Conservation (phyloP, 2,329 filamentous ascomycete genomes). For the Hymenoscyphus occultus region DNA sequence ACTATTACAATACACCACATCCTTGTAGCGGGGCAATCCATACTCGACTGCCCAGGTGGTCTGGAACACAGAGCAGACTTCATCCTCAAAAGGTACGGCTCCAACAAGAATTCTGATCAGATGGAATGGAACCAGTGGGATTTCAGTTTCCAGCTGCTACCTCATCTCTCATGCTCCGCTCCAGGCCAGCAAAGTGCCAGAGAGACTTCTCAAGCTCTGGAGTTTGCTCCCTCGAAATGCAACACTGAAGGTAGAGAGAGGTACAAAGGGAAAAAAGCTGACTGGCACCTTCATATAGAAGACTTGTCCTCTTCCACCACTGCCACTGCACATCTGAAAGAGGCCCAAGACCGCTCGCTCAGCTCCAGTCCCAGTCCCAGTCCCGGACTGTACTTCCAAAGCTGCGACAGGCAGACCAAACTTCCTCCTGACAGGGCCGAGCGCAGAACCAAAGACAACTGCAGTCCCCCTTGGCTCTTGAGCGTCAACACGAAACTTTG, state of each 20-base stretch:
- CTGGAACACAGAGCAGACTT: conserved; percentile 26
- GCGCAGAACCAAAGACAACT: conserved; percentile 24
- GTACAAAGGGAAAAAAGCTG: not conserved
- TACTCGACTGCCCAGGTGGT: conserved; percentile 14
- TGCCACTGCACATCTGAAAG: not conserved
- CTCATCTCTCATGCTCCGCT: not conserved
- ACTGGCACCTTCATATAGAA: not conserved
- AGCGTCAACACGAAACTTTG: not conserved
- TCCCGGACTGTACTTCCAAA: conserved; percentile 22
- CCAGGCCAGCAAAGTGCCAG: not conserved
- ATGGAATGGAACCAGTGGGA: conserved; percentile 10
- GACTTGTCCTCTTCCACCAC: not conserved
- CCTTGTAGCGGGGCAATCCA: conserved; percentile 32
- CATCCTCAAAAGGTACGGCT: conserved; percentile 24
- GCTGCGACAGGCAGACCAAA: conserved; percentile 29
- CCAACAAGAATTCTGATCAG: conserved; percentile 16
- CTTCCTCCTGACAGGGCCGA: conserved; percentile 29
- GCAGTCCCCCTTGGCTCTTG: not conserved
- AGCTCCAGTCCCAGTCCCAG: conserved; percentile 1
- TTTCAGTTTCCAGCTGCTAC: conserved; percentile 11
- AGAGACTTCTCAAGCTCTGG: conserved; percentile 16
- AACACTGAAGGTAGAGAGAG: not conserved
- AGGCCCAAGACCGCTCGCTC: conserved; percentile 11
- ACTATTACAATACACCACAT: conserved; percentile 14
- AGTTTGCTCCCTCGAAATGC: conserved; percentile 1